Evolutionary conservation across 2,329 filamentous ascomycete genomes (phyloP), one percentile per base, ranked within the genome.

Genomic region (Sporothrix curviconia): DNA sequence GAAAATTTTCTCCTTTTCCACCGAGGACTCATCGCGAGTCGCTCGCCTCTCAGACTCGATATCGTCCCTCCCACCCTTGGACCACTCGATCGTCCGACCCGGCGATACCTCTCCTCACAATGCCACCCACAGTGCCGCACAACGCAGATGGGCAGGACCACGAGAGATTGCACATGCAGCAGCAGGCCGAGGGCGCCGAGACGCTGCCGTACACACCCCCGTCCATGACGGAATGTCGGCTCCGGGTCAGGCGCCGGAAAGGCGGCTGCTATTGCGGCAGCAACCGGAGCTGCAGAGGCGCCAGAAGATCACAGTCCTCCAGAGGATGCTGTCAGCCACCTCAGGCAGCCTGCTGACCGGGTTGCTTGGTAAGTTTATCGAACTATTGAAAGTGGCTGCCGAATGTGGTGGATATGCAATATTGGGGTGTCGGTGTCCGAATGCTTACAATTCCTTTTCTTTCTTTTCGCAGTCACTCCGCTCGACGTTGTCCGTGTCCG

Each of bases 401-500:
- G n/a, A n/a, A n/a, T n/a, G n/a, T n/a, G n/a, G n/a, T n/a, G n/a
- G n/a, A n/a, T n/a, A n/a, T n/a, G n/a, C n/a, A n/a, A n/a, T n/a
- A n/a, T n/a, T n/a, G n/a, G n/a, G n/a, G n/a, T n/a, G n/a, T n/a
- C n/a, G n/a, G n/a, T n/a, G n/a, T n/a, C n/a, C n/a, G n/a, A n/a
- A n/a, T n/a, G n/a, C n/a, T n/a, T n/a, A n/a, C n/a, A n/a, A n/a
- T n/a, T n/a, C n/a, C n/a, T n/a, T n/a, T n/a, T n/a, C n/a, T n/a
- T n/a, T n/a, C n/a, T 15, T 22, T 58, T 8, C 40, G 11, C 12
- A 95, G 92, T 95, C 32, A 99, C 94, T 5, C 94, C 94, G 47
- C 85, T 99, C 54, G 94, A 99, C 69, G 94, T 99, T 61, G 94
- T 99, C 60, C 90, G 94, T 61, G 90, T 99, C 47, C 90, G 94